Conservation (phyloP, 2,329 filamentous ascomycete species). For the Gnomoniopsis smithogilvyi region DNA sequence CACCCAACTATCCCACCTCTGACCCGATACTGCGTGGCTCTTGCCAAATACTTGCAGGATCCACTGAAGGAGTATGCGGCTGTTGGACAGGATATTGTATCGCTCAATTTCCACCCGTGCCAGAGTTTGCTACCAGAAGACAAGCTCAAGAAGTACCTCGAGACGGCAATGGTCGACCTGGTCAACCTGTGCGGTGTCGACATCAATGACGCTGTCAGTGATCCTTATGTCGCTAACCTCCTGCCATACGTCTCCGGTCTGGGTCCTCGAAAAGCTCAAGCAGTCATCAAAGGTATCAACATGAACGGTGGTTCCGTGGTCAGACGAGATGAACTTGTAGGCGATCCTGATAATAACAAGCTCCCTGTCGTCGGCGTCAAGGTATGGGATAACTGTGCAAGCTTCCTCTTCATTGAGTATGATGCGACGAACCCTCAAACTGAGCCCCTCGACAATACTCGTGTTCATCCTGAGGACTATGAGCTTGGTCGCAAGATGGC, state of each 20-base stretch:
- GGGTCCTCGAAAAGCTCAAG: slow-evolving; percentile 84
- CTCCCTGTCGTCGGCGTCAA: slow-evolving; percentile 79
- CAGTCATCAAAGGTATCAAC: slow-evolving; percentile 85
- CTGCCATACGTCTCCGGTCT: slow-evolving; percentile 89
- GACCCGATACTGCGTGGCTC: slow-evolving; percentile 82
- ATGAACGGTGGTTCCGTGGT: slow-evolving; percentile 83
- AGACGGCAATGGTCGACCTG: slow-evolving; percentile 98
- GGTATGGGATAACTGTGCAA: slow-evolving; percentile 96
- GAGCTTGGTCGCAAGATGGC: slow-evolving; percentile 98
- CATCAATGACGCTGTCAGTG: slow-evolving; percentile 84
- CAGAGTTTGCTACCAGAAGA: slow-evolving; percentile 87
- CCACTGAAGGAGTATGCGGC: slow-evolving; percentile 96
- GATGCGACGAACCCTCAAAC: slow-evolving; percentile 77
- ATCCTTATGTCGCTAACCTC: slow-evolving; percentile 79
- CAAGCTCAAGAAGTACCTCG: slow-evolving; percentile 79
- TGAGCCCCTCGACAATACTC: slow-evolving; percentile 93
- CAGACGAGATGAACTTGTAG: slow-evolving; percentile 82
- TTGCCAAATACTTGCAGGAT: slow-evolving; percentile 91
- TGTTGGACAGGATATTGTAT: slow-evolving; percentile 81
- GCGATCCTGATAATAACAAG: slow-evolving; percentile 77
- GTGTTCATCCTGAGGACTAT: slow-evolving; percentile 97
- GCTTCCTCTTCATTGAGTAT: slow-evolving; percentile 88
- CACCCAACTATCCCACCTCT: slow-evolving; percentile 77
- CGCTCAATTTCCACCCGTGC: slow-evolving; percentile 83
- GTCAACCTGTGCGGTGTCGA: slow-evolving; percentile 96